These are phyloP conservation scores for Nicotiana sylvestris DNA, from an alignment of 257 asterid species.

Conservation along the genomic window DNA sequence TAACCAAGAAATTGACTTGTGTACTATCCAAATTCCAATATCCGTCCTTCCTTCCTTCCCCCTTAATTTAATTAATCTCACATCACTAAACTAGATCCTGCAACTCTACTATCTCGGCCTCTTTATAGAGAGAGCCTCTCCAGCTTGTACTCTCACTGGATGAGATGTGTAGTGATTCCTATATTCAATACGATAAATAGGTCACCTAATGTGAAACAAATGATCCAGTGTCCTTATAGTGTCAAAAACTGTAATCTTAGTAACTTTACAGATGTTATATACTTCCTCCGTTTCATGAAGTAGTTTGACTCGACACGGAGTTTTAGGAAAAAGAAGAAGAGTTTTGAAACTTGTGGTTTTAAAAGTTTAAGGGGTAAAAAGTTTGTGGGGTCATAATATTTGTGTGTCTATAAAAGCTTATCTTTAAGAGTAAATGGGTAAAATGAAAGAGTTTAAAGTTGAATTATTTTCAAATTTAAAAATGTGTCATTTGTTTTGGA, in stretches of 20 bases:
- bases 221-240: background rate
- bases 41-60: no score
- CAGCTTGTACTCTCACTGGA: background rate
- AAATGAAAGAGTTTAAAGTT: no score
- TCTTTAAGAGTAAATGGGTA: no score
- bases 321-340: no score
- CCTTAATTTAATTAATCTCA: background rate
- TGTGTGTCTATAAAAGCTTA: no score
- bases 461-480: no score
- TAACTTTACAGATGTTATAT: background rate
- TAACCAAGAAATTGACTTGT: slow-evolving; percentile 1
- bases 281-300: no score
- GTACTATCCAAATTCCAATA: background rate
- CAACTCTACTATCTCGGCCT: background rate
- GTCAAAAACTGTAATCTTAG: background rate
- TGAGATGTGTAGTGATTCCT: background rate
- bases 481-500: no score
- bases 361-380: no score
- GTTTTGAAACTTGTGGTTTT: no score
- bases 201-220: background rate
- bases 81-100: background rate
- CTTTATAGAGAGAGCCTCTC: background rate
- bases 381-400: no score
- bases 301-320: no score
- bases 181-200: background rate